Percentiles rank a stretch among this genome's conserved stretches.
phyloP scores from a whole-genome alignment of 75 land plant species.

The Gnetum montanum region DNA sequence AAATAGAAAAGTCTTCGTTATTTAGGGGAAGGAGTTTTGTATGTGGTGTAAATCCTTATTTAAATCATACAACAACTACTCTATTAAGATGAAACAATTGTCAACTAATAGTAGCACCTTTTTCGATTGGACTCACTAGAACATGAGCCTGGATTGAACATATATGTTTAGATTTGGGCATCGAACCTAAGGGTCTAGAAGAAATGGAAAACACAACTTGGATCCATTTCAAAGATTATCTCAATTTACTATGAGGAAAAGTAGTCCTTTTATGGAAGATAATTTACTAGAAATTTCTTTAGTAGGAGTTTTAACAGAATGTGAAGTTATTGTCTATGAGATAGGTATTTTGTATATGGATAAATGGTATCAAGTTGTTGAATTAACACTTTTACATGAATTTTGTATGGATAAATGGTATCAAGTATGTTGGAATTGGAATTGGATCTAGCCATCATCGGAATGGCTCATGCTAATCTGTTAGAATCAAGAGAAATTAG shows the following conservation, averaged over 20 bases:
- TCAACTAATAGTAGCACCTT: slow-evolving; percentile 6
- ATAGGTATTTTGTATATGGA: slow-evolving; percentile 12
- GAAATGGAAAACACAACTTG: neutral
- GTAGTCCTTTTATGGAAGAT: slow-evolving; percentile 13
- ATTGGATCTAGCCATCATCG: neutral
- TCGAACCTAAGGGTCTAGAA: neutral
- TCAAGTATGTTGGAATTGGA: neutral
- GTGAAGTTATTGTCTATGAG: slow-evolving; percentile 15
- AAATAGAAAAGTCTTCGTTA: slow-evolving; percentile 3
- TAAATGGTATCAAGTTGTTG: slow-evolving; percentile 8
- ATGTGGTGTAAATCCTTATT: slow-evolving; percentile 5
- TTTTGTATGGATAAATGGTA: neutral
- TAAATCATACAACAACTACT: slow-evolving; percentile 2
- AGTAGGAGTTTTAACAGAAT: slow-evolving; percentile 14
- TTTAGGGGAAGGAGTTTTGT: slow-evolving; percentile 5
- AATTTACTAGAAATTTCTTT: slow-evolving; percentile 13
- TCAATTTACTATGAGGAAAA: slow-evolving; percentile 12
- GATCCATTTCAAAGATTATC: slow-evolving; percentile 11
- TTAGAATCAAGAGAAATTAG: slow-evolving; percentile 9
- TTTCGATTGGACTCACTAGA: slow-evolving; percentile 1
- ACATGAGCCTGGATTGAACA: neutral
- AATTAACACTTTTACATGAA: slow-evolving; percentile 10
- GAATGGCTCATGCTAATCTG: slow-evolving; percentile 6
- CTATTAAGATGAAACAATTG: slow-evolving; percentile 4
- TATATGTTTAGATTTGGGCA: slow-evolving; percentile 5